Evolutionary conservation across 2,329 filamentous ascomycete species (phyloP).

Genomic region (Fusarium penzigii): DNA sequence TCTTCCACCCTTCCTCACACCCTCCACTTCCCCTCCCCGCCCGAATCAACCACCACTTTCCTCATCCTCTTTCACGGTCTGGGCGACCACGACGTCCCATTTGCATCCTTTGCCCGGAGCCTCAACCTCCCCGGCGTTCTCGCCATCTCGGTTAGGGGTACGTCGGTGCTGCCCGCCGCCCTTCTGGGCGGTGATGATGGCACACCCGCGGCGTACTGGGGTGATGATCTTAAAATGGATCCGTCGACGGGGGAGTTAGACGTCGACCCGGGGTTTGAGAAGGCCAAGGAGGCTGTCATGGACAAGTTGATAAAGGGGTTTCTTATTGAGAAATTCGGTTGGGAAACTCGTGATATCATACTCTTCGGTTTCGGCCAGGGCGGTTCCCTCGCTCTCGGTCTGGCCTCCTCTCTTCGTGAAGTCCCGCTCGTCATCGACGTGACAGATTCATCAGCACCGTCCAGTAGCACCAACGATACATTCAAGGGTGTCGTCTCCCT

Average conservation of each 20-base stretch:
- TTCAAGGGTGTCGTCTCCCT: constrained; percentile 64
- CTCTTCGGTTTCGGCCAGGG: constrained; percentile 70
- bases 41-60: constrained; percentile 69
- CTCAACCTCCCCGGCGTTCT: constrained; percentile 76
- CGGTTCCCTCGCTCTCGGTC: constrained; percentile 60
- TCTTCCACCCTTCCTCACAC: constrained; percentile 43
- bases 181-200: constrained; percentile 44
- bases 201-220: constrained; percentile 59
- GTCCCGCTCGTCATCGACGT: constrained; percentile 38
- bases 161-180: constrained; percentile 67
- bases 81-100: constrained; percentile 72
- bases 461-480: constrained; percentile 9
- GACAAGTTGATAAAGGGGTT: constrained; percentile 52
- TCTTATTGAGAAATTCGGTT: constrained; percentile 59
- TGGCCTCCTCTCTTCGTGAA: constrained; percentile 48
- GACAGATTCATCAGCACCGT: constrained; percentile 13
- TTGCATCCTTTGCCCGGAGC: constrained; percentile 67
- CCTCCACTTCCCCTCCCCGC: constrained; percentile 51
- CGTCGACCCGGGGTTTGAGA: constrained; percentile 61
- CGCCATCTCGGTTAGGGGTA: constrained; percentile 72
- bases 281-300: constrained; percentile 48
- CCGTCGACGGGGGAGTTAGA: constrained; percentile 54
- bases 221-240: constrained; percentile 63
- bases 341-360: constrained; percentile 59
- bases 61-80: constrained; percentile 83